Conservation (phyloP, 1,284 basidiomycete genomes). For the Trichosporon sp. region DNA sequence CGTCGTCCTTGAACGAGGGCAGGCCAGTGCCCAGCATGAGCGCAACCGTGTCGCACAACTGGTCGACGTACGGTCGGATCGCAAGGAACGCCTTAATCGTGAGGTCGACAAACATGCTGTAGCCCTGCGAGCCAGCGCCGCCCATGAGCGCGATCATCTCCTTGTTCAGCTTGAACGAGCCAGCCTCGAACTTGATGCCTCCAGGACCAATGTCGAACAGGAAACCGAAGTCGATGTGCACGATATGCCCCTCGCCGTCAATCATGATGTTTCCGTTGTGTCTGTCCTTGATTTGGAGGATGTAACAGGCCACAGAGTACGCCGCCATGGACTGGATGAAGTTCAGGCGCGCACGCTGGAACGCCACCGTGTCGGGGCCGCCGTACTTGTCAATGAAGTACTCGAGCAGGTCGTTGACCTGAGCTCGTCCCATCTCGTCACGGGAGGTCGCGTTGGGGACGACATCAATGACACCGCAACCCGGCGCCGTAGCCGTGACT, state of each 20-base stretch:
- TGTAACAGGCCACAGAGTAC: constrained; percentile 98
- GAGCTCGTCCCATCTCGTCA: constrained; percentile 98
- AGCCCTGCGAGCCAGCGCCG: constrained; percentile 87
- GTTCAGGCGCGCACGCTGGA: constrained; percentile 90
- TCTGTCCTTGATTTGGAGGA: constrained; percentile 94
- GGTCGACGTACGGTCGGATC: constrained; percentile 84
- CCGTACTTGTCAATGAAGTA: constrained; percentile 98
- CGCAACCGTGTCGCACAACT: constrained; percentile 82
- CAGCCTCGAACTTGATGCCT: constrained; percentile 93
- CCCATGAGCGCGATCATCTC: constrained; percentile 99
- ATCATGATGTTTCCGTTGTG: constrained; percentile 99
- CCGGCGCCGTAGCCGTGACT: constrained; percentile 94
- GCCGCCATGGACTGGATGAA: constrained; percentile 99
- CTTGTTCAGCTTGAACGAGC: constrained; percentile 95
- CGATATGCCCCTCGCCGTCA: constrained; percentile 91
- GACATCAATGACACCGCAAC: constrained; percentile 97
- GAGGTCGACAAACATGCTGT: constrained; percentile 88
- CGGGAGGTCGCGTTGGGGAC: constrained; percentile 97
- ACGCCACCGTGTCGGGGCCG: constrained; percentile 79
- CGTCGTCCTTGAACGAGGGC: constrained; percentile 95
- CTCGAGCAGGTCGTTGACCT: constrained; percentile 91
- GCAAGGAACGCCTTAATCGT: constrained; percentile 96
- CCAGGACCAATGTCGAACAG: constrained; percentile 84
- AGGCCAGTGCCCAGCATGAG: constrained; percentile 94
- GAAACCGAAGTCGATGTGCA: constrained; percentile 96